Evolutionary conservation across 192 early-diverging fungal genomes (phyloP).

Genomic region (Coemansia sp.): DNA sequence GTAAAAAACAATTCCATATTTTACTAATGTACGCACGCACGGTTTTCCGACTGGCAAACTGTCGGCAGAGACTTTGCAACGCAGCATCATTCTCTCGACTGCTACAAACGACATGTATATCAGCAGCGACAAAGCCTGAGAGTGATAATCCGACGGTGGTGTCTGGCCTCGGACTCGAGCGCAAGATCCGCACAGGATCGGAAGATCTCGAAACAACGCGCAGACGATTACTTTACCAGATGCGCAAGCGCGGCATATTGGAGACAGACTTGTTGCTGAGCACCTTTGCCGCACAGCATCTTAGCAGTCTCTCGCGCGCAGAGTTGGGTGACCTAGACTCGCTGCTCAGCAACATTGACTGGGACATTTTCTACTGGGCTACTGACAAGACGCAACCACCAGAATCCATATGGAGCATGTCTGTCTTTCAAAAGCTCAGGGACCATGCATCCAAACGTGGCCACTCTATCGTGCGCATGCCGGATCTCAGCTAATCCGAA

Average conservation of each 20-base stretch:
- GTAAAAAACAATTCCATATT: neutral
- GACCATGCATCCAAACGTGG: slow-evolving; percentile 79
- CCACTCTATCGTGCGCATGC: slow-evolving; percentile 78
- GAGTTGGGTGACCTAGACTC: slow-evolving; percentile 76
- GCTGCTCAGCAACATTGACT: slow-evolving; percentile 86
- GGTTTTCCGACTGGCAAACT: neutral
- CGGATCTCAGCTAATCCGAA: slow-evolving; percentile 54
- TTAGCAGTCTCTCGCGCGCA: slow-evolving; percentile 53
- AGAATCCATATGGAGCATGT: slow-evolving; percentile 50
- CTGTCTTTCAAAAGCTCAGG: slow-evolving; percentile 63
- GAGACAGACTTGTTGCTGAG: slow-evolving; percentile 89
- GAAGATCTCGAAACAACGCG: slow-evolving; percentile 73
- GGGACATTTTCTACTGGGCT: slow-evolving; percentile 97
- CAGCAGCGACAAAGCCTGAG: neutral
- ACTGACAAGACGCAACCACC: slow-evolving; percentile 66
- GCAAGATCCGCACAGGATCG: slow-evolving; percentile 51
- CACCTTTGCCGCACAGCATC: slow-evolving; percentile 75
- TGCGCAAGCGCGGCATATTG: slow-evolving; percentile 91
- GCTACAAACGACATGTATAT: neutral
- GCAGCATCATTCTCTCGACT: neutral
- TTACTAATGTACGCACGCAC: neutral
- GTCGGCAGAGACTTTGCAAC: neutral
- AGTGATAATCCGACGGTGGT: neutral
- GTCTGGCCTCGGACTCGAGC: slow-evolving; percentile 24
- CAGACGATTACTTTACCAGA: slow-evolving; percentile 78